Conservation (phyloP, 768 basidiomycete species). For the Daedaleopsis sinensis region DNA sequence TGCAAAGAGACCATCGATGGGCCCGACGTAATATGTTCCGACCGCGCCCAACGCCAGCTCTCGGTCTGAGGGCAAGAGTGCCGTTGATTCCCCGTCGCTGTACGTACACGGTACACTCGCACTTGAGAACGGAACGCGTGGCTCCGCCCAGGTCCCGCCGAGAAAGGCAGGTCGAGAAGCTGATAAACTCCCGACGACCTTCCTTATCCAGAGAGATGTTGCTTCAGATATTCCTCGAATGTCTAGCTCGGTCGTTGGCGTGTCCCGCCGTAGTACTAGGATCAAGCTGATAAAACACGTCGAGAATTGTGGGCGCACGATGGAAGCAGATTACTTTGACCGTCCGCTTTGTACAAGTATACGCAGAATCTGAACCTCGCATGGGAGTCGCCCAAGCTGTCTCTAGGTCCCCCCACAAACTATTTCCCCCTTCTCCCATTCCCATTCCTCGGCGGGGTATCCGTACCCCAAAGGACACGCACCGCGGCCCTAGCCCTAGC, state of each 20-base stretch:
- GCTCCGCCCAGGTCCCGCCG: no score
- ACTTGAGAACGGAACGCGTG: neutral
- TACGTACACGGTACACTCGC: no score
- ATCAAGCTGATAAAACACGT: slow-evolving; percentile 14
- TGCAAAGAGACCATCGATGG: neutral
- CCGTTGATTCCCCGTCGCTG: no score
- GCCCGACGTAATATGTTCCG: neutral
- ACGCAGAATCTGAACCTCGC: no score
- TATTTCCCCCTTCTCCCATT: no score
- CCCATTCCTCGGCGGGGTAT: neutral
- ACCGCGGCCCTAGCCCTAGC: neutral
- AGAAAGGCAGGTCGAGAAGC: slow-evolving; percentile 6
- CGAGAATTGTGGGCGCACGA: slow-evolving; percentile 7
- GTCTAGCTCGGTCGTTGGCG: neutral
- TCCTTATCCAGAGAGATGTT: slow-evolving; percentile 4
- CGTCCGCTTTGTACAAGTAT: slow-evolving; percentile 3
- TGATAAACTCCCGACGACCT: slow-evolving; percentile 1
- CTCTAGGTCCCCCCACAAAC: no score
- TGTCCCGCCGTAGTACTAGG: slow-evolving; percentile 1
- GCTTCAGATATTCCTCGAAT: neutral
- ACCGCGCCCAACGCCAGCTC: neutral
- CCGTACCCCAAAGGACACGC: neutral
- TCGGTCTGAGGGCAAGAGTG: no score
- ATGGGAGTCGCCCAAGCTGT: no score
- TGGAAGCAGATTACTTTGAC: slow-evolving; percentile 8